Conservation (phyloP, 225 moss, liverwort and hornwort genomes). For the Polytrichum commune region DNA sequence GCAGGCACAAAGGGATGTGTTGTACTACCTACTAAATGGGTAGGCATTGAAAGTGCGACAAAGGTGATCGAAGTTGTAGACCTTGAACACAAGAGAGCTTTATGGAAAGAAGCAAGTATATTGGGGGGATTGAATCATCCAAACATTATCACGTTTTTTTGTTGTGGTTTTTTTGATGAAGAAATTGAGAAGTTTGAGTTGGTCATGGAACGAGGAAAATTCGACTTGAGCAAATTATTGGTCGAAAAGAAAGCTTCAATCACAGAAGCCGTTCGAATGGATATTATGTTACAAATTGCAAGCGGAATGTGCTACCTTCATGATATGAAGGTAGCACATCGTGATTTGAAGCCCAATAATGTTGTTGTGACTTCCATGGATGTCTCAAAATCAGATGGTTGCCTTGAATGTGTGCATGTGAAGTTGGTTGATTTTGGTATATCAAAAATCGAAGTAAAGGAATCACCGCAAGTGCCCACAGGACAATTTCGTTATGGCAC, state of each 20-base stretch:
- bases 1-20: too few relatives aligned
- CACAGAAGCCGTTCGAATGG: background rate
- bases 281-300: constrained; percentile 1
- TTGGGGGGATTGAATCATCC: background rate
- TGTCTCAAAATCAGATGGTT: background rate
- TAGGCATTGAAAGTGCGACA: background rate
- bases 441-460: background rate
- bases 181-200: background rate
- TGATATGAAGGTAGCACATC: constrained; percentile 8
- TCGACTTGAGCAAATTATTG: background rate
- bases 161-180: constrained; percentile 2
- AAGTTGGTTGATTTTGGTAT: constrained; percentile 2
- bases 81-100: background rate
- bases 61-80: background rate
- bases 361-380: background rate
- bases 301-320: constrained; percentile 12
- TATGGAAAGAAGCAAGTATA: constrained; percentile 4
- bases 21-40: background rate
- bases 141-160: constrained; percentile 5
- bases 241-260: background rate
- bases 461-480: background rate
- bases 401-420: background rate
- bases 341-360: constrained; percentile 8
- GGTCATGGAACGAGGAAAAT: background rate
- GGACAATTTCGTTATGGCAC: background rate